Base-by-base conservation (phyloP, 1,284 basidiomycete species). In the Moesziomyces globuligerus region DNA sequence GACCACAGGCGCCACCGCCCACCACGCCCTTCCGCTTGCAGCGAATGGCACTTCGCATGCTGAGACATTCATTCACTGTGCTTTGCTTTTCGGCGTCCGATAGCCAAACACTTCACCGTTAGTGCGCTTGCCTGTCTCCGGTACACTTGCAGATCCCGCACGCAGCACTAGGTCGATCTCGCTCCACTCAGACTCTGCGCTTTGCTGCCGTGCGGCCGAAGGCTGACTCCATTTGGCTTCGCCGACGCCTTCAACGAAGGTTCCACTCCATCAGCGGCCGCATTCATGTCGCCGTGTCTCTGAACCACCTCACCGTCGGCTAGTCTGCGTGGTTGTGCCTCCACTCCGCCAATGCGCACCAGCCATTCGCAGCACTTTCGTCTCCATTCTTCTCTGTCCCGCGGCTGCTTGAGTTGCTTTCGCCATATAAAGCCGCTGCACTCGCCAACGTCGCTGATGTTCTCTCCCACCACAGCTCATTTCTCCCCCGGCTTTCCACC, bases 21-120 rank as follows among this genome's bases (percentile, higher is more conserved):
- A n/a, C n/a, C n/a, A n/a, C 17, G 32, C n/a, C 18, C 20, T 36
- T 51, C 56, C 56, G 48, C 56, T 58, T 58, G 55, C 55, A 58
- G 55, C 48, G 25, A 34, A 5, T 13, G 32, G 32, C 32, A 36
- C 18, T 3, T 7, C 28, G 23, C 7, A n/a, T 9, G 7, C 28
- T 29, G 44, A 54, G 47, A 41, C 52, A 40, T 23, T 40, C 28
- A 39, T 34, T 50, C 48, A 25, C 7, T 40, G 37, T 20, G 24
- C 25, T 8, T 43, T 29, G 18, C n/a, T 9, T 13, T 37, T 23
- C 39, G 25, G 34, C 45, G 32, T 34, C 32, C 32, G 10, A 6
- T 17, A 3, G 32, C 23, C 25, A n/a, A 9, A 29, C 29, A 3
- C 38, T 15, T 21, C 21, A 36, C 7, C n/a, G n/a, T 28, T 24